Conservation (phyloP, 257 asterid species). For the Fraxinus anomala region DNA sequence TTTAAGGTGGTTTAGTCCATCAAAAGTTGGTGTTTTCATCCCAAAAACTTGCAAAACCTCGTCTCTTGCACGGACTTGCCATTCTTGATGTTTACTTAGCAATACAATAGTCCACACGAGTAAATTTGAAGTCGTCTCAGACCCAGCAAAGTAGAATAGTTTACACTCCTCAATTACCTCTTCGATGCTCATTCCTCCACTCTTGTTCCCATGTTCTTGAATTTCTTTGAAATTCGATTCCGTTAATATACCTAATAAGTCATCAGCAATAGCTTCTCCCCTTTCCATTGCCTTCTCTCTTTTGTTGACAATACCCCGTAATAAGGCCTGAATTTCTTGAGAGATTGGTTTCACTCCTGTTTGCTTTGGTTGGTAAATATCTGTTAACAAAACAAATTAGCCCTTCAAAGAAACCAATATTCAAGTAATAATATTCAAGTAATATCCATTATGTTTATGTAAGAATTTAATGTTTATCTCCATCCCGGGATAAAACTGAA, state of each 20-base stretch:
- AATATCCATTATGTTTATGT: not conserved
- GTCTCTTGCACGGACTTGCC: conserved; percentile 42
- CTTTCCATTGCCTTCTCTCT: conserved; percentile 36
- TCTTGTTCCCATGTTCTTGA: conserved; percentile 28
- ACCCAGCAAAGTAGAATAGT: conserved; percentile 42
- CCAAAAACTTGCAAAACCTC: conserved; percentile 39
- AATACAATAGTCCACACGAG: conserved; percentile 41
- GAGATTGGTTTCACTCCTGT: conserved; percentile 39
- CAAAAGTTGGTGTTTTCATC: conserved; percentile 22
- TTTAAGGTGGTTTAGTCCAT: conserved; percentile 38
- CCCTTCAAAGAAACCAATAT: not conserved
- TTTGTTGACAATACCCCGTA: conserved; percentile 39
- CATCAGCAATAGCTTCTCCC: conserved; percentile 28
- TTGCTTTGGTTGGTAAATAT: conserved; percentile 43
- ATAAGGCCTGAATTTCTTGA: conserved; percentile 33
- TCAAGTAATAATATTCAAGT: not conserved
- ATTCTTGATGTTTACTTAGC: conserved; percentile 35
- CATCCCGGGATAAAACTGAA: conserved; percentile 54
- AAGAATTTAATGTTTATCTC: conserved; percentile 36
- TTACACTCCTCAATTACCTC: conserved; percentile 44
- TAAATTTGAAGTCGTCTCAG: conserved; percentile 36
- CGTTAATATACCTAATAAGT: conserved; percentile 37
- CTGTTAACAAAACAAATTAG: conserved; percentile 6
- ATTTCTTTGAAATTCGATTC: conserved; percentile 29
- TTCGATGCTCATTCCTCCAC: conserved; percentile 33